phyloP scores from a whole-genome alignment of 108 stramenopile genomes.

The Skeletonema marinoi region DNA sequence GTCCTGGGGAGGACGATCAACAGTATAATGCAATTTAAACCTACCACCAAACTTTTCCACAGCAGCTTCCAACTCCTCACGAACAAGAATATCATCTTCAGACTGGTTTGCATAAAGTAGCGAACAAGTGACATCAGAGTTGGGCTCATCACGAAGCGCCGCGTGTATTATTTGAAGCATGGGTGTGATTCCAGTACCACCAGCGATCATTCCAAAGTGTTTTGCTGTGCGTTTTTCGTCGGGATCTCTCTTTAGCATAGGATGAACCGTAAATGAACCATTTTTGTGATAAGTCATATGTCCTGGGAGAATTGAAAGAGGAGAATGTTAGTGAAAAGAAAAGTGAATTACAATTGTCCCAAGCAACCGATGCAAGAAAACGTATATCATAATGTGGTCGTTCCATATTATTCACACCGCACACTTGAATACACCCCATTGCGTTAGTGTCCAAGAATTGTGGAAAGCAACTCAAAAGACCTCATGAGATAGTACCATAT shows the following conservation, averaged over 20 bases:
- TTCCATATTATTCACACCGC: constrained; percentile 13
- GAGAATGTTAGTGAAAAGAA: not conserved
- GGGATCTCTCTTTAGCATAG: constrained; percentile 72
- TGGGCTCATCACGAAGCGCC: constrained; percentile 68
- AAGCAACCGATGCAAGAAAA: constrained; percentile 9
- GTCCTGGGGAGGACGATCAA: constrained; percentile 74
- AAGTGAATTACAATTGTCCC: not conserved
- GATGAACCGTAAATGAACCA: constrained; percentile 71
- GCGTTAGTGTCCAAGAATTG: constrained; percentile 8
- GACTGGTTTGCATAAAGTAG: constrained; percentile 89
- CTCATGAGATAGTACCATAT: too few species aligned
- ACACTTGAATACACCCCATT: constrained; percentile 19
- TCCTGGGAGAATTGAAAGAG: constrained; percentile 23
- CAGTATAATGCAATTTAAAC: constrained; percentile 90
- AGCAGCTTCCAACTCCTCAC: constrained; percentile 86
- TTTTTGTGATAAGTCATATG: constrained; percentile 75
- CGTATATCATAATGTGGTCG: constrained; percentile 16
- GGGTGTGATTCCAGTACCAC: constrained; percentile 99
- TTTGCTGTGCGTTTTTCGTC: constrained; percentile 56
- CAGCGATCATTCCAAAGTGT: constrained; percentile 95
- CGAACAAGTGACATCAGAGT: constrained; percentile 62
- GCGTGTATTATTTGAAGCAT: constrained; percentile 93
- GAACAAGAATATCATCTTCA: constrained; percentile 95
- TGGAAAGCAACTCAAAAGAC: constrained; percentile 25
- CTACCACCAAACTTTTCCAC: constrained; percentile 66